Evolutionary conservation across 352 stramenopile species (phyloP), one percentile per base, ranked within the genome.

Genomic region (Labyrinthula sp.): DNA sequence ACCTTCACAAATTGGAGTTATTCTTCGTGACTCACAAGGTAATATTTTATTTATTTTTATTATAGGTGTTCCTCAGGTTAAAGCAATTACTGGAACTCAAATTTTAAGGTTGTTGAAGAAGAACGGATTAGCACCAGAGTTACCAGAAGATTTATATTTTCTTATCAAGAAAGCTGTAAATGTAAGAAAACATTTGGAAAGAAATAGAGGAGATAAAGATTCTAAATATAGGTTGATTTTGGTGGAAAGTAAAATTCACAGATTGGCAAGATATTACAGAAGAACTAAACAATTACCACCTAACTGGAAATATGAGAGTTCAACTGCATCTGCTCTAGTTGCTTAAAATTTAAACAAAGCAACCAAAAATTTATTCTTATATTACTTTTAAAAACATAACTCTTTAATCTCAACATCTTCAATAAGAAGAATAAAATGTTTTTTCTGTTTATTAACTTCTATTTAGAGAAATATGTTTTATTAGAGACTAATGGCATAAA

Each of bases 91-190:
- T 39, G 90, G 90, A 59, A 79, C 79, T 64, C 98, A 98, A 73
- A 90, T 99, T 70, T 78, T 98, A 33, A 84, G 90, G 66, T 72
- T 99, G 48, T 79, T 99, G 48, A 99, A 99, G 77, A 92, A 93
- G 69, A 92, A 95, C 71, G 86, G 72, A 82, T 77, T 99, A 29
- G 89, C 90, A 36, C 85, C 90, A 30, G 89, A 95, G 68, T 85
- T 99, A 54, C 90, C 90, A 24, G 90, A 99, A 71, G 90, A 99
- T 73, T 72, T 99, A 58, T 99, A 98, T 81, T 95, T 94, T 80
- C 76, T 99, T 41, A 99, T 99, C 77, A 99, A 99, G 82, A 99
- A 99, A 78, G 90, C 90, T 46, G 90, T 99, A 58, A 77, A 86
- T 60, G 86, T 98, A 27, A 80, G 90, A 63, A 98, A 97, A 75